Base-by-base conservation (phyloP, 2,329 filamentous ascomycete species). In the Monascus ruber region DNA sequence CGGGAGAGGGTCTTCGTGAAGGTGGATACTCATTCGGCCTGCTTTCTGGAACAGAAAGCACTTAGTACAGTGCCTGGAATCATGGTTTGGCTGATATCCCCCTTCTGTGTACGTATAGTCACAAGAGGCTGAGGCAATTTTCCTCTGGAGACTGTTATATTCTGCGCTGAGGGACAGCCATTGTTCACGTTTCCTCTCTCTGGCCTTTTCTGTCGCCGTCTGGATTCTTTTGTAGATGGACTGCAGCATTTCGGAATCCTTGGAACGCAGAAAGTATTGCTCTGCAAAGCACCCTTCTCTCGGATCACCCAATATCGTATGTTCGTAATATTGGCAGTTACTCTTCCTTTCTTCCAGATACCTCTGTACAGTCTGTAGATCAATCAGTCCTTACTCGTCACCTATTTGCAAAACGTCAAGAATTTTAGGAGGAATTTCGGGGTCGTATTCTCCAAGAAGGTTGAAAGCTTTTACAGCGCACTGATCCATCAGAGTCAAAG, bases 401-500 rank as follows among this genome's bases (percentile, higher is more conserved):
- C 69, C 56, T 0, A 83, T 46, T 3, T 77, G 72, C 0, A 84
- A 59, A 2, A 69, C 60, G 47, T 82, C 68, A 1, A 84, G 56
- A 0, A 72, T 49, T 3, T 69, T 60, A 0, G 70, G 56, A 0
- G 54, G 45, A 35, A 84, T 72, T 0, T 63, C 59, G 0, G 77
- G 73, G 8, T 71, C 62, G 38, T 71, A 79, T 0, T 73, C 56
- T 0, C 36, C 26, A 0, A 84, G 55, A 0, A 81, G 51, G 0
- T 70, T 69, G 35, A 64, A 74, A 0, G 45, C 43, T 0, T 34
- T 7, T 0, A 64, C 55, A 0, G 71, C 69, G n/a, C 51, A 54
- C 7, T 59, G 48, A 44, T 84, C 80, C 52, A 81, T 66, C 1
- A 53, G 48, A 3, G 72, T 52, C 79, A 78, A 84, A 0, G 79